Percentiles rank a stretch among this genome's conserved stretches.
These are phyloP conservation scores for Cyclotella sp. DNA, from an alignment of 108 stramenopile genomes.

Conservation along the genomic window DNA sequence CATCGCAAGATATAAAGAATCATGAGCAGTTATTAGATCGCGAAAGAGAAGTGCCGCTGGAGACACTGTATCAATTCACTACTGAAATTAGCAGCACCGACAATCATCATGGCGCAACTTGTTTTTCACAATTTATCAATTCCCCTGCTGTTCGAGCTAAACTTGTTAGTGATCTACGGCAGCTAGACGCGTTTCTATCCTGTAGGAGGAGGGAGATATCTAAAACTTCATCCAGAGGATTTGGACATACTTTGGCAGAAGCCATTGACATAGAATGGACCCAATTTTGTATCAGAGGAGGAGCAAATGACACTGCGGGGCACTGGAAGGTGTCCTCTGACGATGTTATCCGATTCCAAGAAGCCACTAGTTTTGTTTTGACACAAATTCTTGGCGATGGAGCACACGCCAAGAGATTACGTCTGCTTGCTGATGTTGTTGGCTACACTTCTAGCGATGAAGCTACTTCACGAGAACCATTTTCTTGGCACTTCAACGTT, in stretches of 20 bases:
- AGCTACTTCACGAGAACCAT: background rate
- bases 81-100: background rate
- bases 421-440: conserved; percentile 30
- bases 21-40: background rate
- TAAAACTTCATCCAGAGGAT: background rate
- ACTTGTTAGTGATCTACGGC: conserved; percentile 30
- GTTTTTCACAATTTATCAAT: conserved; percentile 17
- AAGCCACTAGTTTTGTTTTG: conserved; percentile 8
- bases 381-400: conserved; percentile 37
- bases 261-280: conserved; percentile 41
- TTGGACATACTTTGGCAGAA: conserved; percentile 21
- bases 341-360: conserved; percentile 10
- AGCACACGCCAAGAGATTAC: conserved; percentile 20
- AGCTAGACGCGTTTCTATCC: conserved; percentile 30
- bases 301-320: background rate
- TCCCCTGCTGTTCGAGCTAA: conserved; percentile 17
- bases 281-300: conserved; percentile 10
- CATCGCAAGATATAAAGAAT: background rate
- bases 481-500: background rate
- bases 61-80: conserved; percentile 16
- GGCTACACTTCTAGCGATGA: background rate
- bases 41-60: background rate
- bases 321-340: background rate
- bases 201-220: conserved; percentile 25
- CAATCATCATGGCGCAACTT: background rate